Evolutionary conservation across 2,329 filamentous ascomycete species (phyloP).

Genomic region (Phialophora verrucosa): DNA sequence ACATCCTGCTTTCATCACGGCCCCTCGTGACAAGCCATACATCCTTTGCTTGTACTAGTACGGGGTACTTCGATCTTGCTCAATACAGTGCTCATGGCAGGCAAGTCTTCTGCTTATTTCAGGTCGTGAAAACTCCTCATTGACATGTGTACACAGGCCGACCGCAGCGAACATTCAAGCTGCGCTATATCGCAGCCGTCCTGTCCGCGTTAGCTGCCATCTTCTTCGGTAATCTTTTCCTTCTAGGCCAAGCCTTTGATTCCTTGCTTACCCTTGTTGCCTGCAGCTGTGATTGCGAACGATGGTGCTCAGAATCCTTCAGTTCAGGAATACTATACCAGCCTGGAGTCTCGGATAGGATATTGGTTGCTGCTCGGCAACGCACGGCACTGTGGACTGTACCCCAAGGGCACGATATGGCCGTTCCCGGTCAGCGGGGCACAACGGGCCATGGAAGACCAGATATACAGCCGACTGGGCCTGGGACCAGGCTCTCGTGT

Average conservation of each 20-base stretch:
- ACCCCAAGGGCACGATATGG: constrained; percentile 52
- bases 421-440: constrained; percentile 56
- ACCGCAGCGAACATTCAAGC: background rate
- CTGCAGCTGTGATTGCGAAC: constrained; percentile 16
- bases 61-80: too few relatives aligned
- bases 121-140: background rate
- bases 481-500: constrained; percentile 45
- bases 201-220: constrained; percentile 10
- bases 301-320: constrained; percentile 12
- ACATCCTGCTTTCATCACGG: too few relatives aligned
- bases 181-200: background rate
- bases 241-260: too few relatives aligned
- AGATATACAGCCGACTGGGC: constrained; percentile 30
- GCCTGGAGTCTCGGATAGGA: constrained; percentile 49
- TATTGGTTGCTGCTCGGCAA: constrained; percentile 52
- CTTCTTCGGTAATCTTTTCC: constrained; percentile 6
- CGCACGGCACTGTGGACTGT: constrained; percentile 58
- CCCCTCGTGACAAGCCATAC: too few relatives aligned
- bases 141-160: background rate
- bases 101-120: background rate
- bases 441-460: constrained; percentile 59
- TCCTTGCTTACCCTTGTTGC: too few relatives aligned
- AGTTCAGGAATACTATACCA: constrained; percentile 50
- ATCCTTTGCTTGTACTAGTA: too few relatives aligned
- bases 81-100: background rate